Base-by-base conservation (phyloP, 202 grass and related monocot species). In the Panicum hallii region DNA sequence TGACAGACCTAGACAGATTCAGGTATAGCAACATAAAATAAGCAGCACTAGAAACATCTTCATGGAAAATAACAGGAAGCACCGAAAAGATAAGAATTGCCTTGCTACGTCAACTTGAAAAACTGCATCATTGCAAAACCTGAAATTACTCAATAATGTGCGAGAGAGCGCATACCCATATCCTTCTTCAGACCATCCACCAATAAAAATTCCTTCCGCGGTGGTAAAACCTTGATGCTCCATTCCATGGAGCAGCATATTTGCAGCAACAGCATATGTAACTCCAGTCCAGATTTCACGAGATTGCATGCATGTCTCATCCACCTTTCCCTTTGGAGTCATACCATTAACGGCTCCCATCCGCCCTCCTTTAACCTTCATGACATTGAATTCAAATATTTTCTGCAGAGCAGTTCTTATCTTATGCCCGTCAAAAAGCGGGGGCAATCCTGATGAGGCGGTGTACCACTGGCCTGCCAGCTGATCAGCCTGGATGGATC, bases 201-300 rank as follows among this genome's bases (percentile, higher is more conserved):
- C 84, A 85, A 78, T 85, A 87, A 93, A 99, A 74, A 96, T 92
- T 74, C 97, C 93, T 91, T 99, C 88, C 0, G 93, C 93, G 1
- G 97, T 90, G 15, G 85, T 93, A 81, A 99, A 99, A 76, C 86
- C 93, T 85, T 96, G 93, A 84, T 99, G 84, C 79, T 96, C 93
- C 97, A 99, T 97, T 79, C 97, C 97, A 82, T 99, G 91, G 26
- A 92, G 90, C 56, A 97, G 81, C 97, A 99, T 97, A 70, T 91
- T 97, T 72, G 92, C 97, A 57, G 97, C 97, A 81, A 92, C 87
- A 70, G 88, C 88, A 63, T 96, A 99, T 22, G 97, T 99, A 69
- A 99, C 97, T 78, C 97, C 97, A 41, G 93, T 96, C 97, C 97
- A 99, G 86, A 99, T 96, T 90, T 99, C 97, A 71, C 97, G 92